A percentile compares a stretch with the other conserved stretches of the same genome.
These are phyloP conservation scores for Blepharisma stoltei DNA, from an alignment of 73 alveolate genomes.

Conservation along the genomic window DNA sequence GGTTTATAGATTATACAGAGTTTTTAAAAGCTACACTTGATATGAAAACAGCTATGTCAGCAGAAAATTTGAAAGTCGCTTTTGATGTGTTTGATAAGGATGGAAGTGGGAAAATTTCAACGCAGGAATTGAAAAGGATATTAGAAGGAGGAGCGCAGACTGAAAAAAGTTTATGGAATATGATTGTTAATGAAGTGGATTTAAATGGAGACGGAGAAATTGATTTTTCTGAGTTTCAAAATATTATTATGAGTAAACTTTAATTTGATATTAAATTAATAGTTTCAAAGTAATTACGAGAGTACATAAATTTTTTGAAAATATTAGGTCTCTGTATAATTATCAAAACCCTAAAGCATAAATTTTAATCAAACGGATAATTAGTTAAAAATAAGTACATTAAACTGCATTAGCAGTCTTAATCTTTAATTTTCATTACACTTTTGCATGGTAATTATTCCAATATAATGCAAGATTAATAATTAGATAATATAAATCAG, in stretches of 20 bases:
- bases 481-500: no score
- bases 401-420: no score
- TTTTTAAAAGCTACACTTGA: constrained; percentile 48
- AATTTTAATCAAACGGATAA: no score
- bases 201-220: constrained; percentile 73
- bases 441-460: no score
- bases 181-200: constrained; percentile 69
- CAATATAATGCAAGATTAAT: no score
- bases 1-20: constrained; percentile 57
- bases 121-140: constrained; percentile 60
- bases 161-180: constrained; percentile 67
- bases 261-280: no score
- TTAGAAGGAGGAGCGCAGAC: constrained; percentile 50
- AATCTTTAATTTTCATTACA: no score
- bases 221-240: constrained; percentile 63
- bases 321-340: no score
- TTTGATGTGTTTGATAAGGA: constrained; percentile 55
- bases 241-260: constrained; percentile 37
- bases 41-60: constrained; percentile 39
- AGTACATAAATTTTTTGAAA: no score
- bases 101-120: constrained; percentile 72
- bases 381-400: no score
- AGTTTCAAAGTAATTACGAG: no score
- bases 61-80: constrained; percentile 47
- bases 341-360: no score